A percentile compares a stretch with the other conserved stretches of the same genome.
Evolutionary conservation across 805 yeast genomes (phyloP).

Genomic region (Candida odintsovae): DNA sequence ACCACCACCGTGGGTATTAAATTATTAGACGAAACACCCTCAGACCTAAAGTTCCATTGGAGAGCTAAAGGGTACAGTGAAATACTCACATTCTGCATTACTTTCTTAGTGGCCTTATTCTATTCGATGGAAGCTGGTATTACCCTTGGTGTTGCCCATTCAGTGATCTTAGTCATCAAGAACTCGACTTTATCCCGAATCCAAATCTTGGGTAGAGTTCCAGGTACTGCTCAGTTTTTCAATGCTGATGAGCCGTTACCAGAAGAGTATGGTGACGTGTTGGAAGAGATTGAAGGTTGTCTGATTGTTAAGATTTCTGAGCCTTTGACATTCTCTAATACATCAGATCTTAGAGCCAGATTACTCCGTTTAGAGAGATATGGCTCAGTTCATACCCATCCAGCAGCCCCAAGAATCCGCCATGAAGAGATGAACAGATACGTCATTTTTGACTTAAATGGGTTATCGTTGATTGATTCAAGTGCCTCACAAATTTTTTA

Average conservation of each 20-base stretch:
- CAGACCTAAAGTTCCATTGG: conserved; percentile 69
- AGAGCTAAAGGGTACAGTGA: conserved; percentile 73
- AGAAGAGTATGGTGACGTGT: conserved; percentile 18
- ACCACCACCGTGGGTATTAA: conserved; percentile 74
- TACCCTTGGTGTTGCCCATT: conserved; percentile 77
- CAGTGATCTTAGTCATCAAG: conserved; percentile 70
- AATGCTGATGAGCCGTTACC: conserved; percentile 63
- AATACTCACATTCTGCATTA: conserved; percentile 58
- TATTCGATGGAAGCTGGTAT: conserved; percentile 88
- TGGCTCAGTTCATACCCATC: conserved; percentile 72
- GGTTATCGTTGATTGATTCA: conserved; percentile 77
- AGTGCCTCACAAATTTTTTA: conserved; percentile 68
- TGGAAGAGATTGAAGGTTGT: conserved; percentile 59
- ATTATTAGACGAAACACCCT: conserved; percentile 79
- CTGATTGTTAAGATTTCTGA: conserved; percentile 79
- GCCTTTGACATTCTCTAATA: conserved; percentile 82
- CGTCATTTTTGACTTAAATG: conserved; percentile 72
- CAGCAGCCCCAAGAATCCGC: conserved; percentile 57
- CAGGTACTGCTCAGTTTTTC: conserved; percentile 54
- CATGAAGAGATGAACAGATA: conserved; percentile 41
- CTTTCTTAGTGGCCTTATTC: conserved; percentile 56
- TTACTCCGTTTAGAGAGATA: conserved; percentile 67
- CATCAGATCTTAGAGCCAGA: conserved; percentile 66
- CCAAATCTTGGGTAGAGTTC: conserved; percentile 70
- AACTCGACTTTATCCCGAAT: conserved; percentile 80